Evolutionary conservation across 768 basidiomycete species (phyloP), one percentile per base, ranked within the genome.

Genomic region (Xerocomus brunneocitrinus): DNA sequence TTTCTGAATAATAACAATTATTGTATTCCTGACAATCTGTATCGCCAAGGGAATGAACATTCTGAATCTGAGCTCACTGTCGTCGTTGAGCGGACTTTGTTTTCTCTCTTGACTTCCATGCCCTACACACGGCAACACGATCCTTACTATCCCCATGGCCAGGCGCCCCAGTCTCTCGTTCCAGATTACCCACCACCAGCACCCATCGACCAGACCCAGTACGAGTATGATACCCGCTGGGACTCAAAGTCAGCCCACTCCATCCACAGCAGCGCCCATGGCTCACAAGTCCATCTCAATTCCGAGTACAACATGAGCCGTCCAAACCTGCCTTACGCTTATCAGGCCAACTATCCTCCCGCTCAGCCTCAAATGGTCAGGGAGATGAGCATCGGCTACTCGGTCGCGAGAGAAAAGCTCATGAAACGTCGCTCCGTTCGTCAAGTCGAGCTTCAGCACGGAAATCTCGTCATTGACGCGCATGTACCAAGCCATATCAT

Each of bases 391-490:
- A 72, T 65, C 43, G 87, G 86, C 14, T 91, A 83, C 70, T 81
- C 83, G 25, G 74, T 75, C 40, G 86, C 85, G 41, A 75, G 82
- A 59, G 89, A 92, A 56, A 87, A 89, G 68, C 80, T 91, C 71
- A 83, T 92, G 83, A 89, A 85, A 65, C 82, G 85, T 40, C 78
- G 89, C 49, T 88, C 87, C 36, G 76, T 89, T 40, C 82, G 85
- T 54, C 85, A 91, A 59, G 86, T 94, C 55, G 83, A 85, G 61
- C 82, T 94, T 35, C 77, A 83, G 66, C 76, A 90, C 51, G 91
- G 91, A 36, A 94, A 94, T 68, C 72, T 94, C 43, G 87, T 94
- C 19, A 79, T 93, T 53, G 91, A 94, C 64, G 81, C 91, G 45
- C 82, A 78, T 27, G 91, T 91, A 3, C 91, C 91, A 3, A 79